phyloP scores from a whole-genome alignment of 78 protist species.

The Creolimax fragrantissima region DNA sequence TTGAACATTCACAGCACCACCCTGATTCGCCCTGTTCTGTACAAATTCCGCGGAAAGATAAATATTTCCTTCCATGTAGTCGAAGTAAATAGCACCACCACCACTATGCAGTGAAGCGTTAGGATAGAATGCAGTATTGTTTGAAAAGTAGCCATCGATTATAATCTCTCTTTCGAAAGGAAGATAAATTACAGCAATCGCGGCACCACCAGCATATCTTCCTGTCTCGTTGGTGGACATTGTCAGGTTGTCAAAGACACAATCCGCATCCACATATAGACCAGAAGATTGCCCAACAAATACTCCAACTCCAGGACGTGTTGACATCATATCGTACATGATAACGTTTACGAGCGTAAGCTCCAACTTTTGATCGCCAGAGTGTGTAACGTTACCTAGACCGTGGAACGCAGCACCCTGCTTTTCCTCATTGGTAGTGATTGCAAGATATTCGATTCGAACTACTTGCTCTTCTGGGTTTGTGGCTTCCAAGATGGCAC shows the following conservation, averaged over 20 bases:
- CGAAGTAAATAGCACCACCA: background rate
- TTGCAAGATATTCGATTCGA: background rate
- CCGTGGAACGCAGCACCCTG: background rate
- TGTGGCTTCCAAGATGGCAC: background rate
- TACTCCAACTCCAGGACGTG: background rate
- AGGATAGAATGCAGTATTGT: background rate
- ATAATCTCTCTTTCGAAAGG: background rate
- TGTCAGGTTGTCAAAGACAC: background rate
- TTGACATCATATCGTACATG: background rate
- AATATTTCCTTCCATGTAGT: background rate
- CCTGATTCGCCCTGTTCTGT: constrained; percentile 14
- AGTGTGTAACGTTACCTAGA: background rate
- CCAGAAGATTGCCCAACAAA: background rate
- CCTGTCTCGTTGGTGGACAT: background rate
- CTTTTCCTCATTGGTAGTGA: background rate
- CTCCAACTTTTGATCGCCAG: background rate
- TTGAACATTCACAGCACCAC: background rate
- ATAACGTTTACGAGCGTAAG: background rate
- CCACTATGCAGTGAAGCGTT: background rate
- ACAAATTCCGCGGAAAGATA: background rate
- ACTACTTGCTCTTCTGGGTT: background rate
- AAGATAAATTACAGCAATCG: background rate
- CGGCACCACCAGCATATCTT: constrained; percentile 9
- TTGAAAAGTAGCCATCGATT: background rate
- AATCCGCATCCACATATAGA: background rate